Conservation (phyloP, 345 rosid genomes). For the Schrenkiella parvula region DNA sequence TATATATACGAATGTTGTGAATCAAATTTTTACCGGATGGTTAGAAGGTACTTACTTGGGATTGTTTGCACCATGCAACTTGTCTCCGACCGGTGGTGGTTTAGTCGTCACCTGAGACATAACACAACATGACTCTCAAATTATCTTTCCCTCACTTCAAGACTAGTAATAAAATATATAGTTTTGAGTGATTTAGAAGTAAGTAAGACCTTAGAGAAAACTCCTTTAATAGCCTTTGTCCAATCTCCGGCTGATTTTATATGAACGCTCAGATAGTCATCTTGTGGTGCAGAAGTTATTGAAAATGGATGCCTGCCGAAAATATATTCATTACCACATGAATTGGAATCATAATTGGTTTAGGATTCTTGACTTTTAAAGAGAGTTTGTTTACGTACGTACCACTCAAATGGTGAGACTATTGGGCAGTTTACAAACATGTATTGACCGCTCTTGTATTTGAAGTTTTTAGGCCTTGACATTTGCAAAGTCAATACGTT, state of each 20-base stretch:
- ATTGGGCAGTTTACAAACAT: conserved; percentile 78
- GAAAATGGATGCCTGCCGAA: conserved; percentile 90
- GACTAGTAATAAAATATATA: not conserved
- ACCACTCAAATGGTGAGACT: conserved; percentile 88
- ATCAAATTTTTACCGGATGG: not conserved
- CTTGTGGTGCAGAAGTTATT: conserved; percentile 83
- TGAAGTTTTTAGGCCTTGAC: conserved; percentile 76
- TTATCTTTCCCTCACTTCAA: not conserved
- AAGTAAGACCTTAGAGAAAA: conserved; percentile 54
- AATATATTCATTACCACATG: conserved; percentile 17
- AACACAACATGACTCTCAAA: not conserved
- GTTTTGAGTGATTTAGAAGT: not conserved
- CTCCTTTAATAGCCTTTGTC: conserved; percentile 63
- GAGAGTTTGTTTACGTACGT: not conserved
- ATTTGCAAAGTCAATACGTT: conserved; percentile 64
- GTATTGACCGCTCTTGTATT: conserved; percentile 87
- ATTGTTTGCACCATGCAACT: not conserved
- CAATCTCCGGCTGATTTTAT: conserved; percentile 80
- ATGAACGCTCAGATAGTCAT: conserved; percentile 77
- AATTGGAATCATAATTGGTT: not conserved
- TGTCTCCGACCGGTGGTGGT: not conserved
- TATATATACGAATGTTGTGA: not conserved
- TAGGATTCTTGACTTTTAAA: not conserved
- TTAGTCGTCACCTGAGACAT: conserved; percentile 13
- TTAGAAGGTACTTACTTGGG: conserved; percentile 1